Conservation (phyloP, 1,284 basidiomycete species). For the Entoloma clypeatum region DNA sequence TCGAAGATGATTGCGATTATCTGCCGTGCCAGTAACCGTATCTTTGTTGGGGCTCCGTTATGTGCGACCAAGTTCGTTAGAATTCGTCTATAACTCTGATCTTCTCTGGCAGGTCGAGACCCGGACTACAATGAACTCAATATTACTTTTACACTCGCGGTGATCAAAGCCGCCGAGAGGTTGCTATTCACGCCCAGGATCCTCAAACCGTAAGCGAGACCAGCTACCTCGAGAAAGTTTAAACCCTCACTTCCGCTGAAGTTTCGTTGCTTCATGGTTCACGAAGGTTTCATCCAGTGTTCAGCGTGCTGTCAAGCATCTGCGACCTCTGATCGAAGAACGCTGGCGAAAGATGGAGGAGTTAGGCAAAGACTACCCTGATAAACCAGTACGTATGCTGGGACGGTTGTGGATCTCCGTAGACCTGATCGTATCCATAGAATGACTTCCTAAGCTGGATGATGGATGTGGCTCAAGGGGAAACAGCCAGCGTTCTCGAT, state of each 20-base stretch:
- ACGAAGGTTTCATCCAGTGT: too few relatives aligned
- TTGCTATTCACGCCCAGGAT: constrained; percentile 36
- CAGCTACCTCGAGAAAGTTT: neutral
- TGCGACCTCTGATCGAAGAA: constrained; percentile 40
- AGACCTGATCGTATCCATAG: constrained; percentile 11
- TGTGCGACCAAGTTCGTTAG: constrained; percentile 25
- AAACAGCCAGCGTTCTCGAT: constrained; percentile 17
- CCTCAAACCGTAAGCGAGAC: constrained; percentile 35
- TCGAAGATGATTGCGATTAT: constrained; percentile 31
- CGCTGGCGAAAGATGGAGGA: constrained; percentile 33
- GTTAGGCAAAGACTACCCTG: constrained; percentile 32
- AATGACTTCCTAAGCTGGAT: constrained; percentile 31
- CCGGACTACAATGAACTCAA: constrained; percentile 35
- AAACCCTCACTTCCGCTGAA: neutral
- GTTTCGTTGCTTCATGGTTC: neutral
- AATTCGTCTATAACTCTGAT: neutral
- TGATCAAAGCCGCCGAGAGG: constrained; percentile 23
- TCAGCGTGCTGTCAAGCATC: constrained; percentile 28
- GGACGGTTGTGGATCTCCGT: neutral
- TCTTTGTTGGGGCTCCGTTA: constrained; percentile 38
- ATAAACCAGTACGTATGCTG: constrained; percentile 27
- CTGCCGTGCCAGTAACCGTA: constrained; percentile 31
- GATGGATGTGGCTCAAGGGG: constrained; percentile 23
- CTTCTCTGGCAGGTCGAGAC: constrained; percentile 33
- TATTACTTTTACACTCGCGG: constrained; percentile 28